Conservation (phyloP, 345 rosid genomes). For the Erucastrum elatum region DNA sequence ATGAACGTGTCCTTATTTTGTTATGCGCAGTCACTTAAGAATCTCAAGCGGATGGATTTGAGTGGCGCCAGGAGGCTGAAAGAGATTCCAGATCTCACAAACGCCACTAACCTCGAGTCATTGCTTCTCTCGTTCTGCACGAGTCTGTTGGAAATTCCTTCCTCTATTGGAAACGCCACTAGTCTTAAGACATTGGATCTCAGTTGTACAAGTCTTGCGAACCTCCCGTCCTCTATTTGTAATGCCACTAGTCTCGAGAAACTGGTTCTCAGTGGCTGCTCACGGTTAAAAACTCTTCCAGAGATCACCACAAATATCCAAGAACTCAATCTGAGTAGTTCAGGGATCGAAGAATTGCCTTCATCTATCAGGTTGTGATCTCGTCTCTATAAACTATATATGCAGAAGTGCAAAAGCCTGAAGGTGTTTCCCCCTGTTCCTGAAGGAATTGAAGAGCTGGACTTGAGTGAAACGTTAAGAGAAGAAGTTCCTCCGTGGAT, state of each 20-base stretch:
- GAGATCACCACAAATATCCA: not conserved
- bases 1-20: not conserved
- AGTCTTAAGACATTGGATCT: not conserved
- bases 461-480: not conserved
- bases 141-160: not conserved
- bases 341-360: not conserved
- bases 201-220: not conserved
- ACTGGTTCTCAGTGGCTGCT: not conserved
- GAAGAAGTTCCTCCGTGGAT: not conserved
- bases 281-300: not conserved
- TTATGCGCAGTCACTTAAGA: not conserved
- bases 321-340: not conserved
- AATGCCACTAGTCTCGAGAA: not conserved
- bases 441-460: not conserved
- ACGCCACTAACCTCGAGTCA: not conserved
- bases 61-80: not conserved
- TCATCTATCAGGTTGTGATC: not conserved
- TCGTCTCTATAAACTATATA: not conserved
- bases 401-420: not conserved
- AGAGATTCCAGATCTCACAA: not conserved
- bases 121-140: not conserved
- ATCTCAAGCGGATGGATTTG: not conserved
- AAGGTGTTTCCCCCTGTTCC: not conserved
- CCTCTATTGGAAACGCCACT: not conserved
- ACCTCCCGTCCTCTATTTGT: not conserved